Conservation (phyloP, 1,284 basidiomycete genomes). For the Trichosporon ovoides region DNA sequence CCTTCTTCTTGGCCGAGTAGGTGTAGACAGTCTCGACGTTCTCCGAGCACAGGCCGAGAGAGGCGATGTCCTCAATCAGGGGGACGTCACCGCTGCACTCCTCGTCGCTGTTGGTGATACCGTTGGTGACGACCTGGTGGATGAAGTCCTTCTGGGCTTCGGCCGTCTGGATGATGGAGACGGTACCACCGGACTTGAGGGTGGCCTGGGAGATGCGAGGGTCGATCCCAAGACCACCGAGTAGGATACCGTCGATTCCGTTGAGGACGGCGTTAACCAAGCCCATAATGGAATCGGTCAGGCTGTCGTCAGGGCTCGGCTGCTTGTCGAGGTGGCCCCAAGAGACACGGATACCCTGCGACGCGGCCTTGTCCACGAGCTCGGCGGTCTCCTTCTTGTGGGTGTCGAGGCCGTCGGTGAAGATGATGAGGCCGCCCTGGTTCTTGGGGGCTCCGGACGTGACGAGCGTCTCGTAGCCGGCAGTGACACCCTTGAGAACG, state of each 20-base stretch:
- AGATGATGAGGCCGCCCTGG: background rate
- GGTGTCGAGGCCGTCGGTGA: slow-evolving; percentile 2
- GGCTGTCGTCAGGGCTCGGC: background rate
- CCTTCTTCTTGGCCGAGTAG: slow-evolving; percentile 4
- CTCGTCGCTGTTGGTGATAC: slow-evolving; percentile 13
- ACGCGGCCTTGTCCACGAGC: background rate
- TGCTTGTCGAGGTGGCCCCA: background rate
- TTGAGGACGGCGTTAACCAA: background rate
- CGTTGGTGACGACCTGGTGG: slow-evolving; percentile 4
- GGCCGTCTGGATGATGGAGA: background rate
- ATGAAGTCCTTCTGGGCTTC: background rate
- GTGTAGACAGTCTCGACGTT: slow-evolving; percentile 5
- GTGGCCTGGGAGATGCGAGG: background rate
- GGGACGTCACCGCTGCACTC: slow-evolving; percentile 1
- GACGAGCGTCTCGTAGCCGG: background rate
- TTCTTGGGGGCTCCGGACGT: background rate
- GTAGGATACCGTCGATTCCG: background rate
- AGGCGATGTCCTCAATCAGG: slow-evolving; percentile 6
- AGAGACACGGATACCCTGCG: slow-evolving; percentile 6
- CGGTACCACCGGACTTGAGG: slow-evolving; percentile 2
- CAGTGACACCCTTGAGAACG: background rate
- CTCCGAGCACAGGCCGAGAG: slow-evolving; percentile 12
- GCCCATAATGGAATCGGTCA: background rate
- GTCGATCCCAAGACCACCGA: background rate
- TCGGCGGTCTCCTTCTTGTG: background rate